phyloP scores from a whole-genome alignment of 257 asterid genomes.

The Nicotiana benthamiana region DNA sequence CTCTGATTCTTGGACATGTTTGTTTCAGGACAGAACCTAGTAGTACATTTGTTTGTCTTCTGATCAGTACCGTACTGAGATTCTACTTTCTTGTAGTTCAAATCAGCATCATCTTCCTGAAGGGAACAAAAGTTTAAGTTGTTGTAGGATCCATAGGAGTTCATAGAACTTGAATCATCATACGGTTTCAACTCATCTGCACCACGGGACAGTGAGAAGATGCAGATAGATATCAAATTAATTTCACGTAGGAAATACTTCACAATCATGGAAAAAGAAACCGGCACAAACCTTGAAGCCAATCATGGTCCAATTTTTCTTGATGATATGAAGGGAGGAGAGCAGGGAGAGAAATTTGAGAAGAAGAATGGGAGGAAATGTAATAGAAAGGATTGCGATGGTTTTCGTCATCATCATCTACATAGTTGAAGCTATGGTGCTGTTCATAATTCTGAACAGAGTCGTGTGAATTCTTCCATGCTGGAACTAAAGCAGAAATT shows the following conservation, averaged over 20 bases:
- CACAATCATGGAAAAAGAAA: not conserved
- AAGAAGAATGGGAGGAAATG: conserved; percentile 47
- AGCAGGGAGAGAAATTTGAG: conserved; percentile 45
- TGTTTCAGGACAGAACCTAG: conserved; percentile 48
- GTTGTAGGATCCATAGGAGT: conserved; percentile 32
- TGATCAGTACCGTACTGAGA: conserved; percentile 6
- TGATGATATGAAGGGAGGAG: conserved; percentile 21
- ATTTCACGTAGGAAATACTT: no score
- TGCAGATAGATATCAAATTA: not conserved
- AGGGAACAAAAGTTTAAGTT: conserved; percentile 23
- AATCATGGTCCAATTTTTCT: no score
- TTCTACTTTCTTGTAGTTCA: conserved; percentile 18
- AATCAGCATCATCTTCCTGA: conserved; percentile 20
- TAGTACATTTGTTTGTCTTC: conserved; percentile 21
- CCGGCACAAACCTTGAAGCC: conserved; percentile 36
- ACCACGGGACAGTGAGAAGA: not conserved
- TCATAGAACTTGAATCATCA: conserved; percentile 51
- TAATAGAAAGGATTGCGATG: conserved; percentile 43
- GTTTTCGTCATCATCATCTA: conserved; percentile 39
- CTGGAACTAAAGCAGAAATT: conserved; percentile 45
- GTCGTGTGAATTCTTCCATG: conserved; percentile 25
- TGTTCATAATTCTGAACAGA: conserved; percentile 20
- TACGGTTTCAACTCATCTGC: conserved; percentile 30
- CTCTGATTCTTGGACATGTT: conserved; percentile 10
- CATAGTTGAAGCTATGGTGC: conserved; percentile 38